A percentile compares a stretch with the other conserved stretches of the same genome.
phyloP scores from a whole-genome alignment of 2,329 filamentous ascomycete genomes.

The Colletotrichum sp. region DNA sequence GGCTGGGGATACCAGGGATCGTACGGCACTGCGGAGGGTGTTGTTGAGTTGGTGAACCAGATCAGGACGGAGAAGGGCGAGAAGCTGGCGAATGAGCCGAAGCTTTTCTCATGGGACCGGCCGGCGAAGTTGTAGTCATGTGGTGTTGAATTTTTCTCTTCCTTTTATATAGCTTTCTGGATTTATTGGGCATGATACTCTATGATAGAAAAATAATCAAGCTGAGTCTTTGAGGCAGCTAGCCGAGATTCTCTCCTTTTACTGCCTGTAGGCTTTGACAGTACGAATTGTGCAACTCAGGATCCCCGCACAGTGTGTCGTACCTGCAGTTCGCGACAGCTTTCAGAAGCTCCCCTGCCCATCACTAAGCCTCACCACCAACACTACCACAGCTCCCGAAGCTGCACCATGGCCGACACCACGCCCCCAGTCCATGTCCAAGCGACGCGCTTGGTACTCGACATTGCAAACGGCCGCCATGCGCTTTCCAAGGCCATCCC shows the following conservation, averaged over 20 bases:
- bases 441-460: conserved; percentile 33
- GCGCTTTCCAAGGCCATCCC: conserved; percentile 55
- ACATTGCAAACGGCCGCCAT: conserved; percentile 55
- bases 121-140: conserved; percentile 1
- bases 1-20: conserved; percentile 77
- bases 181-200: background rate
- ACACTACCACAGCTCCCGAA: background rate
- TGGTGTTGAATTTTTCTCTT: background rate
- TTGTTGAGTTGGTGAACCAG: conserved; percentile 70
- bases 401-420: conserved; percentile 19
- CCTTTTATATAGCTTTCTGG: background rate
- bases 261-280: background rate
- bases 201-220: background rate
- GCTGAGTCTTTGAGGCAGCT: background rate
- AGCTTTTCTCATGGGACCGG: conserved; percentile 31
- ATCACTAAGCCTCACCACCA: background rate
- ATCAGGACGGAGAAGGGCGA: conserved; percentile 44
- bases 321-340: conserved; percentile 14
- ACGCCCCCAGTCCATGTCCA: conserved; percentile 7
- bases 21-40: conserved; percentile 74
- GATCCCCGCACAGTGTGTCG: background rate
- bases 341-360: conserved; percentile 17
- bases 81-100: conserved; percentile 30
- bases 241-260: background rate
- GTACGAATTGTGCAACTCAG: background rate